Evolutionary conservation across 192 early-diverging fungal genomes (phyloP), one percentile per base, ranked within the genome.

Genomic region (Entophlyctis luteolus): DNA sequence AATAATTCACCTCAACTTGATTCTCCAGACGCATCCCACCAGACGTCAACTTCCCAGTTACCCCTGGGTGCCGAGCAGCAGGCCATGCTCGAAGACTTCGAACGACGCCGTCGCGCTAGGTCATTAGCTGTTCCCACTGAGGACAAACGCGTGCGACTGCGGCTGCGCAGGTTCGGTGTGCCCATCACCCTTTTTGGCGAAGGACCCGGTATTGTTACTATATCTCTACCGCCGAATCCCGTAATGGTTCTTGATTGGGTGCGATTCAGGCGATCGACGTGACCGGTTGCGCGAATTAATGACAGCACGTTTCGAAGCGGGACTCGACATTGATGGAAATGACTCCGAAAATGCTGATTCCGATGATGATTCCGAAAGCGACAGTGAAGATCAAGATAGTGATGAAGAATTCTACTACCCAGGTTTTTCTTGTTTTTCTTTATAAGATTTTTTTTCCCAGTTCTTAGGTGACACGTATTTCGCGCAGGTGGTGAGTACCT

Each of bases 131-230:
- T 97, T 0, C 96, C 96, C 2, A 98, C 96, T 5, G 89, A 93
- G 38, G 96, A 98, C 75, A 68, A 71, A 14, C 77, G 84, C 39
- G 94, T 98, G 18, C 73, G 90, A 18, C 77, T 76, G 42, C 75
- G 81, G 48, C 79, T 98, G 37, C 78, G 93, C 46, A 88, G 93
- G 46, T 72, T 87, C 34, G 86, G 83, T 1, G 89, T 95, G 50
- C 96, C 96, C 1, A 87, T 93, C 67, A 95, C 93, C 52, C 74
- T 95, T 0, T 98, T 98, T 74, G 96, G 87, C 35, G 96, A 98
- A 84, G 96, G 91, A 47, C 90, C 90, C 86, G 69, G 81, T 59
- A 42, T 4, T 32, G 35, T 35, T 2, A 27, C n/a, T 31, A 12
- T 23, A 22, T 48, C 27, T 56, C 49, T 52, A 23, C 28, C 28